Conservation (phyloP, 768 basidiomycete genomes). For the Naematelia aurantialba region DNA sequence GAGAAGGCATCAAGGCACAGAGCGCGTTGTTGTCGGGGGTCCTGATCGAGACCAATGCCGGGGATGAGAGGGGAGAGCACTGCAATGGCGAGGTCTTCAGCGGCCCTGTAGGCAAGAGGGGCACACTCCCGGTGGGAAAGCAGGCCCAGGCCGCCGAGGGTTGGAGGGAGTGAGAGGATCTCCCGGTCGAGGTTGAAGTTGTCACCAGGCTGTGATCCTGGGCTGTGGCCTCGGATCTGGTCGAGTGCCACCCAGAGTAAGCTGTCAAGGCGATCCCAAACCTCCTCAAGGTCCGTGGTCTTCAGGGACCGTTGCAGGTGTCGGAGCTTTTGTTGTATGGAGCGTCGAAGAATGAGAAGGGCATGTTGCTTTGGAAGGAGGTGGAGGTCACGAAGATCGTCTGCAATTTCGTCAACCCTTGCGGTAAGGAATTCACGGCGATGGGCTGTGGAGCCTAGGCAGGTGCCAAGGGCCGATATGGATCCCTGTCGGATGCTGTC, state of each 20-base stretch:
- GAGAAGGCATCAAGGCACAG: not conserved
- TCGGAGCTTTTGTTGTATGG: conserved; percentile 8
- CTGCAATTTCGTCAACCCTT: not conserved
- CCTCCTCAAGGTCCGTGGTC: not conserved
- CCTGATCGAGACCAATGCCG: not conserved
- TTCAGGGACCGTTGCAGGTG: conserved; percentile 15
- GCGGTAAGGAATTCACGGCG: conserved; percentile 1
- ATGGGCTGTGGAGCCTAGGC: not conserved
- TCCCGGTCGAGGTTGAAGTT: not conserved
- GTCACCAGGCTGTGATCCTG: not conserved
- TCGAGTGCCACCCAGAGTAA: not conserved
- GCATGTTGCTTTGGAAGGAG: conserved; percentile 14
- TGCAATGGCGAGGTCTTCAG: not conserved
- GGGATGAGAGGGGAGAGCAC: not conserved
- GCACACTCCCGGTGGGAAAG: conserved; percentile 1
- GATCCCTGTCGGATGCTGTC: not conserved
- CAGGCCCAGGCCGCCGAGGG: conserved; percentile 4
- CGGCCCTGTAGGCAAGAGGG: not conserved
- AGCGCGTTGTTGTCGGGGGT: not conserved
- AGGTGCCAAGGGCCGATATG: conserved; percentile 7
- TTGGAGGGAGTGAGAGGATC: not conserved
- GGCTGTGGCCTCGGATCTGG: not conserved
- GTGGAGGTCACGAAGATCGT: not conserved
- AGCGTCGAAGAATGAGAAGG: conserved; percentile 12
- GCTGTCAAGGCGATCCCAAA: conserved; percentile 1